These are phyloP conservation scores for Coemansia aciculifera DNA, from an alignment of 192 early-diverging fungal species.

Conservation along the genomic window DNA sequence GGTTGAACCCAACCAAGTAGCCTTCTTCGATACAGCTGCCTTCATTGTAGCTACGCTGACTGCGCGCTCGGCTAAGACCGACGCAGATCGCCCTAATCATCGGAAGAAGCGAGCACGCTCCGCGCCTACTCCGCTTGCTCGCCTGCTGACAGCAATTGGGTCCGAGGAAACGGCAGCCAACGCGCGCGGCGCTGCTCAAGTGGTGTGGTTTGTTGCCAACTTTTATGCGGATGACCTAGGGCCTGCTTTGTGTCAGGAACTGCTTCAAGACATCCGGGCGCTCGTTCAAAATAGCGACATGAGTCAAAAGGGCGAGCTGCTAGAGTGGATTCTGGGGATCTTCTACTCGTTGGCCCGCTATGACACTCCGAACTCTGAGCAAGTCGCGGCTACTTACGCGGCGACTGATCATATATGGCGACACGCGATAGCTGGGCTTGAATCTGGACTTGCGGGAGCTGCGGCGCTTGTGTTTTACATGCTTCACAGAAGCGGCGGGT, in stretches of 20 bases:
- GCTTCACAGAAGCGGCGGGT: constrained; percentile 10
- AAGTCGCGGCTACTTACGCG: neutral
- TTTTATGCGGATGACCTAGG: constrained; percentile 30
- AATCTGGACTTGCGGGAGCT: constrained; percentile 31
- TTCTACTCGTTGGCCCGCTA: constrained; percentile 14
- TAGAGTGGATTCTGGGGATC: constrained; percentile 44
- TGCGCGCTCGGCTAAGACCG: neutral
- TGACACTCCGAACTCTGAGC: neutral
- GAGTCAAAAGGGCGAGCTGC: constrained; percentile 26
- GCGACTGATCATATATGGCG: constrained; percentile 29
- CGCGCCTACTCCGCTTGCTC: constrained; percentile 32
- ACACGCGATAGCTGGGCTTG: constrained; percentile 36
- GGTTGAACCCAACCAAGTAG: constrained; percentile 26
- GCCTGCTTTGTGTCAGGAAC: constrained; percentile 13
- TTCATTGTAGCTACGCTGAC: constrained; percentile 26
- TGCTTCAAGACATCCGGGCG: constrained; percentile 17
- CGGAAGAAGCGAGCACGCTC: constrained; percentile 30
- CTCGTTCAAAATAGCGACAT: constrained; percentile 32
- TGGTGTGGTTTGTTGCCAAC: constrained; percentile 35
- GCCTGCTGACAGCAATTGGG: constrained; percentile 26
- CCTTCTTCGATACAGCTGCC: constrained; percentile 46
- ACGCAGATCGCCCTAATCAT: constrained; percentile 5
- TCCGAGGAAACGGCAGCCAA: constrained; percentile 22
- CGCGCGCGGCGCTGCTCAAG: constrained; percentile 42
- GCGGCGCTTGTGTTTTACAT: constrained; percentile 30